phyloP scores from a whole-genome alignment of 768 basidiomycete species.

The Nidularia pulvinata region DNA sequence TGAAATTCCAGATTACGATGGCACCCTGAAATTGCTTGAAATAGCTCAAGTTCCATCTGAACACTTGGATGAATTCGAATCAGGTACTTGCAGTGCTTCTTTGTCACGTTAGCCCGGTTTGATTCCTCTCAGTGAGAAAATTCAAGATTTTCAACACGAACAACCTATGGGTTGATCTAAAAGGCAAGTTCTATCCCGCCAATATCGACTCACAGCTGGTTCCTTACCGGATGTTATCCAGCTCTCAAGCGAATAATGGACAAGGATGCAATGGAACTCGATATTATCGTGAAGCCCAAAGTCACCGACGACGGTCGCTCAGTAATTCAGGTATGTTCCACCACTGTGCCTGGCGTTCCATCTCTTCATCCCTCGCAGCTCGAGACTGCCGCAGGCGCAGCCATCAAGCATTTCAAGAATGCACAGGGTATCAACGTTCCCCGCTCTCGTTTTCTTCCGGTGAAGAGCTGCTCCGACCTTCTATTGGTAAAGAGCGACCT shows the following conservation, averaged over 20 bases:
- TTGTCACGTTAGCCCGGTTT: constrained; percentile 68
- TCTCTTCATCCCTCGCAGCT: constrained; percentile 43
- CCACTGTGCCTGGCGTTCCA: constrained; percentile 28
- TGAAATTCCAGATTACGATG: constrained; percentile 57
- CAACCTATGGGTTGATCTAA: constrained; percentile 33
- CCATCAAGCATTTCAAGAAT: constrained; percentile 91
- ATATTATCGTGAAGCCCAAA: constrained; percentile 80
- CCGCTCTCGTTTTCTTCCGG: constrained; percentile 90
- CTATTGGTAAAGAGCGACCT: constrained; percentile 91
- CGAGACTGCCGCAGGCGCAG: constrained; percentile 92
- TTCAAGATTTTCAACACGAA: constrained; percentile 79
- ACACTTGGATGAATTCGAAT: constrained; percentile 84
- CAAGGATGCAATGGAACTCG: constrained; percentile 62
- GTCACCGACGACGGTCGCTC: constrained; percentile 64
- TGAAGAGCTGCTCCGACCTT: constrained; percentile 86
- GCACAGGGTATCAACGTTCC: constrained; percentile 96
- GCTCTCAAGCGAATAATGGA: constrained; percentile 76
- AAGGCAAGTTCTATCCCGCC: neutral
- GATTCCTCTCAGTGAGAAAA: constrained; percentile 46
- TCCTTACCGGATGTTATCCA: constrained; percentile 3
- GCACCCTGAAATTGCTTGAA: constrained; percentile 73
- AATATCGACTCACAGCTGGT: neutral
- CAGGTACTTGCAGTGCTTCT: constrained; percentile 44
- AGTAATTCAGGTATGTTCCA: constrained; percentile 61
- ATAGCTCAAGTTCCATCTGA: constrained; percentile 83